Evolutionary conservation across 2,329 filamentous ascomycete genomes (phyloP).

Genomic region (Claviceps spartinae): DNA sequence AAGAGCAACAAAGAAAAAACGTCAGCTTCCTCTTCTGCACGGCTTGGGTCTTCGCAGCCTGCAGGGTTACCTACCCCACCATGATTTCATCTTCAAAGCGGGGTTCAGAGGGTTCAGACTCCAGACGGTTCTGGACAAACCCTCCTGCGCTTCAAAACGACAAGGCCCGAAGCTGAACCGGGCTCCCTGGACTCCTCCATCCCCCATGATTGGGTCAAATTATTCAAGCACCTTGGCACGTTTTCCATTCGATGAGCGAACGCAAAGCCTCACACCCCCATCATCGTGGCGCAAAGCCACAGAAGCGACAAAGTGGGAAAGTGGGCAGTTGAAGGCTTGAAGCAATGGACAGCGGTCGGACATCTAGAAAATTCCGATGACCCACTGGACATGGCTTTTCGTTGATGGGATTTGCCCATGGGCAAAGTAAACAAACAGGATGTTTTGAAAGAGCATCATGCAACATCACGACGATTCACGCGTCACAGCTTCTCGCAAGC

Average conservation of each 20-base stretch:
- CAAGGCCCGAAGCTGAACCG: neutral
- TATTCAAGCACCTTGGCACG: constrained; percentile 1
- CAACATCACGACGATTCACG: no score
- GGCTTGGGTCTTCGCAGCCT: neutral
- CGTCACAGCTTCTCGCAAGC: no score
- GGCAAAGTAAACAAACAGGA: constrained; percentile 2
- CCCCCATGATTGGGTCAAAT: neutral
- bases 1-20: neutral
- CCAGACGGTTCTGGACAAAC: neutral
- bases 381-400: no score
- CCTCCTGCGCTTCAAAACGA: no score
- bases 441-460: neutral
- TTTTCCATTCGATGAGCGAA: neutral
- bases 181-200: neutral
- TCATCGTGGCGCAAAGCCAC: no score
- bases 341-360: no score
- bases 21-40: neutral
- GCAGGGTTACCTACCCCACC: neutral
- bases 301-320: no score
- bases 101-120: neutral
- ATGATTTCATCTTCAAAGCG: neutral
- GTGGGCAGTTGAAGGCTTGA: no score
- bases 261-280: neutral
- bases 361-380: no score
- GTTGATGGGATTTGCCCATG: neutral